Evolutionary conservation across 148 eudicot genomes (phyloP).

Genomic region (Arctostaphylos glauca): DNA sequence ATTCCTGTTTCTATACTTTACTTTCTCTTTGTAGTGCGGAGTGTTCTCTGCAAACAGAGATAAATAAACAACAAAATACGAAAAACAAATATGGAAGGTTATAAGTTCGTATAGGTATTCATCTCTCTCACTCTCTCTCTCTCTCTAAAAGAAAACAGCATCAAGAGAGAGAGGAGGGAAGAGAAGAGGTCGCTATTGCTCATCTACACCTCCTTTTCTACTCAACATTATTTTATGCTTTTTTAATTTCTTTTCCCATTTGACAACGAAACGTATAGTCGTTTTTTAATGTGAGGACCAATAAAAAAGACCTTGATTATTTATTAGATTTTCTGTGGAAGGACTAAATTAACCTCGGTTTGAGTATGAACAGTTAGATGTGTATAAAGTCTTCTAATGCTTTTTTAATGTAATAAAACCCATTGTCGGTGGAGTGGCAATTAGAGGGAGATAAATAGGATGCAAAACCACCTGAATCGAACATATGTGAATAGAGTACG

Average conservation of each 20-base stretch:
- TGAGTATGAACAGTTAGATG: background rate
- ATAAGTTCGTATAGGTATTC: background rate
- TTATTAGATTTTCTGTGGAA: conserved; percentile 15
- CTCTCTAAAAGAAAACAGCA: conserved; percentile 10
- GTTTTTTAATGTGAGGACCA: conserved; percentile 27
- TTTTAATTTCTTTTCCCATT: conserved; percentile 32
- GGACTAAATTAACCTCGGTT: conserved; percentile 23
- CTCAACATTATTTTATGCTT: conserved; percentile 39
- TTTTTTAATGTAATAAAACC: background rate
- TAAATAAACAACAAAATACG: conserved; percentile 25
- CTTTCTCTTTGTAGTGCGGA: conserved; percentile 25
- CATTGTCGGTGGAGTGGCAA: background rate
- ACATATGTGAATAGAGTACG: too few relatives aligned
- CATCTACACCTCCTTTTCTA: conserved; percentile 49
- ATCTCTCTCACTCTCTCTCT: conserved; percentile 17
- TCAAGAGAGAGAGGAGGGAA: conserved; percentile 21
- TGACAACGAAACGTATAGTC: conserved; percentile 33
- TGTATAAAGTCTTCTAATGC: background rate
- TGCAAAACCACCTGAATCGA: background rate
- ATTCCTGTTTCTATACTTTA: conserved; percentile 27
- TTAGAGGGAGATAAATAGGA: background rate
- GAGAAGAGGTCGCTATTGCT: conserved; percentile 56
- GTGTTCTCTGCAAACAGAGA: conserved; percentile 50
- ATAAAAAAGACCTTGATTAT: conserved; percentile 27
- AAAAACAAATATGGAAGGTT: conserved; percentile 18